Evolutionary conservation across 768 basidiomycete genomes (phyloP), one percentile per base, ranked within the genome.

Genomic region (Strobilomyces dryophilus): DNA sequence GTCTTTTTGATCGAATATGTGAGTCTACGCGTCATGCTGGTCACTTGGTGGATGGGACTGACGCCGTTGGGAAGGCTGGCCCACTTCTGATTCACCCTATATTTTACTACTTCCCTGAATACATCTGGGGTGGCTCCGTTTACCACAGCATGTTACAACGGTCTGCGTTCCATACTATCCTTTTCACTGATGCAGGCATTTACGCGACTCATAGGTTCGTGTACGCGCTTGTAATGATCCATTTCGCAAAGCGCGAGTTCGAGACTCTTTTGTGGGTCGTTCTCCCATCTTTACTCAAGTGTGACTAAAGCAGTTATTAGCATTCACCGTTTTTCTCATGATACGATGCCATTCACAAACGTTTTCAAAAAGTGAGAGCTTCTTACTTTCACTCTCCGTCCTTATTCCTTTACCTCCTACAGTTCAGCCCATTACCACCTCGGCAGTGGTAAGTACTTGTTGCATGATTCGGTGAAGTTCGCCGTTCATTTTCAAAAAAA

Each of bases 1-100:
- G 92, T 98, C 17, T 98, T 92, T 69, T 66, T 98, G 46, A 74
- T 89, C 47, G 97, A 99, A 95, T 99, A 98, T 64, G 95, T 95
- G 72, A 64, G 93, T 69, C 10, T 21, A 35, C 21, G 29, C 18
- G 52, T 51, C 50, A 35, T 47, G 10, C 11, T 29, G 20, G 35
- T 34, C 47, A 31, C 24, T 35, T 42, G 17, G 45, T 48, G 9
- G 4, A 18, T 18, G 18, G 8, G 53, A 48, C 54, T 54, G 29
- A 61, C 41, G 18, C 12, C 20, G 44, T 35, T 18, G 52, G 32
- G 3, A 60, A 97, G 95, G 73, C 76, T 49, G 97, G 97, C 1
- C 95, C 95, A 0, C 76, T 98, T 41, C 49, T 95, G 57, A 85
- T 98, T 58, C 95, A 98, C 69, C 92, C 95, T 0, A 65, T 93